Conservation (phyloP, 805 yeast genomes). For the Candida saitoana region DNA sequence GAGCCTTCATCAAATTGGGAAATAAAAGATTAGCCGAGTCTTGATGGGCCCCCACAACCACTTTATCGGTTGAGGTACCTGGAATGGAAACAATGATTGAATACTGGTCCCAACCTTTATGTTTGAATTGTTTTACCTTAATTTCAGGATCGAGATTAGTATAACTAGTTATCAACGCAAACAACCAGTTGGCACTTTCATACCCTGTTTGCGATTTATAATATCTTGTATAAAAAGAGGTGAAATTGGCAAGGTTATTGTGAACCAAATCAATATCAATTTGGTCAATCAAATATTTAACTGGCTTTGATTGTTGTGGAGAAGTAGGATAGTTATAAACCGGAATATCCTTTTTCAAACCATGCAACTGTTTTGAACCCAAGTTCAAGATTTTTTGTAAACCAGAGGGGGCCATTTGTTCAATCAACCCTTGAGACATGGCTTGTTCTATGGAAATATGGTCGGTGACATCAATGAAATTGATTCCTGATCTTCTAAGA, state of each 20-base stretch:
- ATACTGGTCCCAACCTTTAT: slow-evolving; percentile 71
- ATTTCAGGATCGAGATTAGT: slow-evolving; percentile 20
- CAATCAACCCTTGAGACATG: slow-evolving; percentile 19
- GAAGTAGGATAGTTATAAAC: slow-evolving; percentile 51
- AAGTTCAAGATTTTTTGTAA: slow-evolving; percentile 13
- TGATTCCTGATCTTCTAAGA: slow-evolving; percentile 41
- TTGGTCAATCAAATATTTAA: slow-evolving; percentile 36
- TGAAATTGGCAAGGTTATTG: slow-evolving; percentile 53
- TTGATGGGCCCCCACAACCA: slow-evolving; percentile 85
- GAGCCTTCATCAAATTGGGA: slow-evolving; percentile 68
- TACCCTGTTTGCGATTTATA: slow-evolving; percentile 70
- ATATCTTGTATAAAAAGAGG: slow-evolving; percentile 72
- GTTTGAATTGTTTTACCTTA: slow-evolving; percentile 50
- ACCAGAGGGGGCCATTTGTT: slow-evolving; percentile 5
- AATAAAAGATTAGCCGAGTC: slow-evolving; percentile 75
- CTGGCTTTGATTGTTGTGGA: slow-evolving; percentile 31
- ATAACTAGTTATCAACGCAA: slow-evolving; percentile 43
- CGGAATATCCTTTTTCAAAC: slow-evolving; percentile 23
- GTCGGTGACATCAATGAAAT: slow-evolving; percentile 64
- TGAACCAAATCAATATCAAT: slow-evolving; percentile 49
- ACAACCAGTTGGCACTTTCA: slow-evolving; percentile 69
- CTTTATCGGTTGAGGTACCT: slow-evolving; percentile 47
- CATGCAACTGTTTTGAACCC: slow-evolving; percentile 25
- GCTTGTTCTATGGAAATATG: slow-evolving; percentile 37
- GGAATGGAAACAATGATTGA: slow-evolving; percentile 65